Evolutionary conservation across 73 alveolate genomes (phyloP).

Genomic region (Tetrahymena malaccensis): DNA sequence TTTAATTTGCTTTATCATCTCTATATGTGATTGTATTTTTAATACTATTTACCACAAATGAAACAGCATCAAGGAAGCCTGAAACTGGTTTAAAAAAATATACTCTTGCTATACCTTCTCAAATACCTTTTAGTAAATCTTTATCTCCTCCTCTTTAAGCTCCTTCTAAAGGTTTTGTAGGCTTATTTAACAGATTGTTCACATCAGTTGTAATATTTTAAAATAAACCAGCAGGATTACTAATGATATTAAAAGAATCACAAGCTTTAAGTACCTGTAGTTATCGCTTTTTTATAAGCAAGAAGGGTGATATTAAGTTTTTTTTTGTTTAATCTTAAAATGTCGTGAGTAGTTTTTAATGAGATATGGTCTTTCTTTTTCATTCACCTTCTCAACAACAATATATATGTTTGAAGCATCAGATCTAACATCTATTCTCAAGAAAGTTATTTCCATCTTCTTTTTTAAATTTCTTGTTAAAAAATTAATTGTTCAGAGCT

Average conservation of each 20-base stretch:
- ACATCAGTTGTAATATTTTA: constrained; percentile 90
- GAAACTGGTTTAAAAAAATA: constrained; percentile 90
- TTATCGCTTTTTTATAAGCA: neutral
- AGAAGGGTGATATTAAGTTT: neutral
- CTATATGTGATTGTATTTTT: constrained; percentile 67
- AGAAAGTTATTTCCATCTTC: neutral
- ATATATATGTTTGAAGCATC: constrained; percentile 13
- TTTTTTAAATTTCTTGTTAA: neutral
- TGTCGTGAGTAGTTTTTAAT: neutral
- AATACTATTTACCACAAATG: constrained; percentile 91
- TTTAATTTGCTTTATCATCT: constrained; percentile 51
- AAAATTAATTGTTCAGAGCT: neutral
- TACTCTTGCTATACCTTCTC: constrained; percentile 92
- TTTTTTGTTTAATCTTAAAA: neutral
- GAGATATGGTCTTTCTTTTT: constrained; percentile 10
- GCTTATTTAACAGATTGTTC: constrained; percentile 84
- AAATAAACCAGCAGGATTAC: constrained; percentile 86
- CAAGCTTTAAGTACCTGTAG: constrained; percentile 45
- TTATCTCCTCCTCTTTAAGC: constrained; percentile 68
- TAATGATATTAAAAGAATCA: constrained; percentile 79
- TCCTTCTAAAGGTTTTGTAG: constrained; percentile 88
- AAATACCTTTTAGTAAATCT: constrained; percentile 89
- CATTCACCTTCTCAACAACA: neutral
- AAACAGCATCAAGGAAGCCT: constrained; percentile 89
- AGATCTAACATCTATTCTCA: constrained; percentile 6